Base-by-base conservation (phyloP, 2,329 filamentous ascomycete genomes). In the Byssoonygena ceratinophila region DNA sequence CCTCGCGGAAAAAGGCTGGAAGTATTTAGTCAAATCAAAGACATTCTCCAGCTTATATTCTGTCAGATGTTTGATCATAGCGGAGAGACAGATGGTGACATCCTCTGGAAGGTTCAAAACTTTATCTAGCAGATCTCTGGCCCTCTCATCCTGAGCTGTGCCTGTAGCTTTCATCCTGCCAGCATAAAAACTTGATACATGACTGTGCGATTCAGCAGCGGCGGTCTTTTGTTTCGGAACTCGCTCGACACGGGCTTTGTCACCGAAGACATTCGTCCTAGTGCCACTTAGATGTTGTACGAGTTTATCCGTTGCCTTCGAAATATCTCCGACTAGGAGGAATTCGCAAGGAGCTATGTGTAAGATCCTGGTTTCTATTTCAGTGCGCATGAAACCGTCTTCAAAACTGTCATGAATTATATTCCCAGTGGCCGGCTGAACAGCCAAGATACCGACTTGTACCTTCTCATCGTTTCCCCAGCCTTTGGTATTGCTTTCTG, bases 331-430 rank as follows among this genome's bases (percentile, higher is more conserved):
- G 1, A 98, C 87, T 41, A 98, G 85, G 29, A 98, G 76, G 56
- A 98, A 88, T 67, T 98, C 92, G 69, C 90, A 95, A 0, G 92
- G 92, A 0, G 91, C 88, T 59, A 98, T 94, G 66, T 98, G 92
- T 27, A 98, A 74, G 23, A 98, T 73, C n/a, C 92, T 76, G 0
- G 92, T 98, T 71, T 98, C 92, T 31, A 98, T 85, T 66, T 98
- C 92, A 61, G 84, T 89, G 46, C 92, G 79, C 91, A 98, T 95
- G 70, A 97, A 97, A 1, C 91, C 89, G 63, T 98, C 92, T 60
- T 97, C 88, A 61, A 98, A 98, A 54, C 84, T 83, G 63, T 98
- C 92, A 62, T 96, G 94, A 52, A 97, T 85, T 60, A 98, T 88
- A 66, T 97, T 91, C 52, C 92, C 92, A 0, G 92, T 98, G 0